phyloP scores from a whole-genome alignment of 768 basidiomycete genomes.

The Lactarius vividus region DNA sequence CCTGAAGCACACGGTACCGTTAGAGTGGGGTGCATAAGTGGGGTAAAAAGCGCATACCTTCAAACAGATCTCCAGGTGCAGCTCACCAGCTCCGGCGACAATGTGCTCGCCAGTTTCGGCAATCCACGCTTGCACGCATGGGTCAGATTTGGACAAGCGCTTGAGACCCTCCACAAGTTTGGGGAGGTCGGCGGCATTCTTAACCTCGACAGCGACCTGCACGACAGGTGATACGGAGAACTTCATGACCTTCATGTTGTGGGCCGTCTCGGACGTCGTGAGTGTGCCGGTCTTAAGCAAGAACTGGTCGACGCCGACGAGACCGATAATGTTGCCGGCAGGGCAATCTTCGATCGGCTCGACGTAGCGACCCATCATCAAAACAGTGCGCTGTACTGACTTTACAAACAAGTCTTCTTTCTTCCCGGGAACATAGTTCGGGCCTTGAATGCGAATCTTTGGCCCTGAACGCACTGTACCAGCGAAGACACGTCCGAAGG shows the following conservation, averaged over 20 bases:
- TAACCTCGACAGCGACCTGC: slow-evolving; percentile 98
- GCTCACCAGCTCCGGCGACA: slow-evolving; percentile 98
- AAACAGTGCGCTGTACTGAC: slow-evolving; percentile 96
- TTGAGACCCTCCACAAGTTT: slow-evolving; percentile 99
- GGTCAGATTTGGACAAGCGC: slow-evolving; percentile 99
- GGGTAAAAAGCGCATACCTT: slow-evolving; percentile 54
- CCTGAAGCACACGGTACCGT: slow-evolving; percentile 46
- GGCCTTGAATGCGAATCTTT: slow-evolving; percentile 99
- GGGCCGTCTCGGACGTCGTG: slow-evolving; percentile 96
- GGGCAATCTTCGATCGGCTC: slow-evolving; percentile 99
- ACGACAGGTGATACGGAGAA: slow-evolving; percentile 99
- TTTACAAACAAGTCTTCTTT: slow-evolving; percentile 98
- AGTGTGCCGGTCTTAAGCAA: slow-evolving; percentile 98
- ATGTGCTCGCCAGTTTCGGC: slow-evolving; percentile 94
- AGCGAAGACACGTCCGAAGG: slow-evolving; percentile 99
- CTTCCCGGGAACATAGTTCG: slow-evolving; percentile 98
- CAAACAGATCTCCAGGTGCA: slow-evolving; percentile 99
- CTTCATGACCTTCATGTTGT: slow-evolving; percentile 99
- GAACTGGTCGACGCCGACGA: slow-evolving; percentile 99
- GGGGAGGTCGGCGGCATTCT: slow-evolving; percentile 98
- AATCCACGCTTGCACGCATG: slow-evolving; percentile 97
- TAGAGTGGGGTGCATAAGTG: slow-evolving; percentile 2
- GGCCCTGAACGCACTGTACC: slow-evolving; percentile 96
- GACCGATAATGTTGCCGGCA: slow-evolving; percentile 96
- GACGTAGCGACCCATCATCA: slow-evolving; percentile 99